Percentiles rank a stretch among this genome's conserved stretches.
These are phyloP conservation scores for Limnomonas spitsbergensis DNA, from an alignment of 139 green algal genomes.

Conservation along the genomic window DNA sequence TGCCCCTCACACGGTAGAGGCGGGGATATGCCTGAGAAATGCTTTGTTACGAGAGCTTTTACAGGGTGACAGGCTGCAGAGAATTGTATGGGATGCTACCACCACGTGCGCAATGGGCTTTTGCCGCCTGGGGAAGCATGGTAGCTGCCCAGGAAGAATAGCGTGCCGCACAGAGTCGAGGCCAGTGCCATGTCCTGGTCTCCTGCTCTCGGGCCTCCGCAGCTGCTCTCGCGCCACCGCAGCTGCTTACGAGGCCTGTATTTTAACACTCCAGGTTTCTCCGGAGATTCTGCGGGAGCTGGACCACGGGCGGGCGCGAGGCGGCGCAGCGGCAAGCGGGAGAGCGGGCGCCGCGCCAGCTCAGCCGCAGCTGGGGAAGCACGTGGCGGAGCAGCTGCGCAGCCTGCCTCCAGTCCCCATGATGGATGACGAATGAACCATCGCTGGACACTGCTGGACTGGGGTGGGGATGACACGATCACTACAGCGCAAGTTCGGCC, in stretches of 20 bases:
- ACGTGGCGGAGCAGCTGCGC: conserved; percentile 60
- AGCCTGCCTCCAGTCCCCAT: conserved; percentile 76
- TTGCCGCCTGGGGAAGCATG: not conserved
- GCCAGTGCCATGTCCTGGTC: not conserved
- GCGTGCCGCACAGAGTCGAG: not conserved
- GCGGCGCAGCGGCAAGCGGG: not conserved
- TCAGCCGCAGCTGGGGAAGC: conserved; percentile 34
- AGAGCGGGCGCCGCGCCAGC: conserved; percentile 18
- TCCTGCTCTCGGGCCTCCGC: not conserved
- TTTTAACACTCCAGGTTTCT: conserved; percentile 52
- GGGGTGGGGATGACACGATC: too few species aligned
- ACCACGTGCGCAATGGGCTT: not conserved
- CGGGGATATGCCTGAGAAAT: too few species aligned
- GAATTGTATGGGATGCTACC: conserved; percentile 6
- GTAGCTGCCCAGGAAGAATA: not conserved
- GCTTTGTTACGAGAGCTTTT: too few species aligned
- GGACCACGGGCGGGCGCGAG: conserved; percentile 45
- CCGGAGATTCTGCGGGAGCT: conserved; percentile 90
- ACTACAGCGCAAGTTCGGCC: too few species aligned
- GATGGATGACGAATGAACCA: conserved; percentile 70
- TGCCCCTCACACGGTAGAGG: too few species aligned
- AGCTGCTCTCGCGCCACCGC: not conserved
- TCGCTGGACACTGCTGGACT: too few species aligned
- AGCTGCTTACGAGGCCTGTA: not conserved
- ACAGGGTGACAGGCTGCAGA: too few species aligned